Conservation (phyloP, 176 grass and related monocot species). For the Eragrostis curvula region DNA sequence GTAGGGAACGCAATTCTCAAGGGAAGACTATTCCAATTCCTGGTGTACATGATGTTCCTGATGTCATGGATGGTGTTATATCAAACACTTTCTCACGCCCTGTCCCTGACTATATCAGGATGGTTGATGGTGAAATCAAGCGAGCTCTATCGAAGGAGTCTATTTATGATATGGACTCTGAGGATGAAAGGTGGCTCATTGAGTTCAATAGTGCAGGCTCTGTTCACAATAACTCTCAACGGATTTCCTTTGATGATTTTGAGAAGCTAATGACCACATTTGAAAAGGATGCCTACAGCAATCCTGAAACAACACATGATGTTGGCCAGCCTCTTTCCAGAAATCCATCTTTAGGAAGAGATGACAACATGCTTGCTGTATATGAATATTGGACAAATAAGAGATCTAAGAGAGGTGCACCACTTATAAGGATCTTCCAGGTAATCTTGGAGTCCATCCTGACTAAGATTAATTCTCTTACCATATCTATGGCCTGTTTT, state of each 20-base stretch:
- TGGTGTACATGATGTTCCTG: slow-evolving; percentile 62
- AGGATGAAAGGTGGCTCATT: slow-evolving; percentile 77
- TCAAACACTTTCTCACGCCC: slow-evolving; percentile 69
- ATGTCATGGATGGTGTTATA: slow-evolving; percentile 37
- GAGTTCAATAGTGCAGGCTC: slow-evolving; percentile 45
- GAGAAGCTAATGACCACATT: slow-evolving; percentile 80
- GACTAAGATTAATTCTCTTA: slow-evolving; percentile 16
- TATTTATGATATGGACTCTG: slow-evolving; percentile 92
- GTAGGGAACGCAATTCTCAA: slow-evolving; percentile 63
- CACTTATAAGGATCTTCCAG: slow-evolving; percentile 86
- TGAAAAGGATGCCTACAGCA: slow-evolving; percentile 81
- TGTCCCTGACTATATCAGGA: slow-evolving; percentile 61
- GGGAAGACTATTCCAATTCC: slow-evolving; percentile 70
- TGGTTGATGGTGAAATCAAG: slow-evolving; percentile 70
- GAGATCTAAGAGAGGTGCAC: slow-evolving; percentile 54
- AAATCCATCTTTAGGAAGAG: slow-evolving; percentile 58
- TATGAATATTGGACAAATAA: slow-evolving; percentile 79
- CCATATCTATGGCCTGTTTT: not conserved
- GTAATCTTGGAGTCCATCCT: slow-evolving; percentile 41
- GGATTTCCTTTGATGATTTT: slow-evolving; percentile 62
- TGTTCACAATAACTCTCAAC: slow-evolving; percentile 37
- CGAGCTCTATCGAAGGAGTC: slow-evolving; percentile 56
- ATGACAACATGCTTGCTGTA: slow-evolving; percentile 48
- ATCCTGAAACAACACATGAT: slow-evolving; percentile 48
- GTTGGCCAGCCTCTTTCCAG: slow-evolving; percentile 54